phyloP scores from a whole-genome alignment of 768 basidiomycete genomes.

The Naganishia onofrii region DNA sequence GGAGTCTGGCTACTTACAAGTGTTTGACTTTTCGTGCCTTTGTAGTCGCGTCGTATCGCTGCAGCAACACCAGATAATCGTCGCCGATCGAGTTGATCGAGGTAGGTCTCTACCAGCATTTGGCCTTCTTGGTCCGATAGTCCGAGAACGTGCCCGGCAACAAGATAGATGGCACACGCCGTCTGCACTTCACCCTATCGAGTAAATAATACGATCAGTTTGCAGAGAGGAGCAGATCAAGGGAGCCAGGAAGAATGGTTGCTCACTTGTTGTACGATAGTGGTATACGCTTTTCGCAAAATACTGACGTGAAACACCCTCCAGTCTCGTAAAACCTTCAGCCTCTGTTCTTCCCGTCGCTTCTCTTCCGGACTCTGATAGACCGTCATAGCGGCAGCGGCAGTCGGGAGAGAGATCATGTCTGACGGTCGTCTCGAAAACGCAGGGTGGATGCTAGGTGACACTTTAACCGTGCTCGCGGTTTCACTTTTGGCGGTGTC shows the following conservation, averaged over 20 bases:
- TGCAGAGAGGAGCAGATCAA: not conserved
- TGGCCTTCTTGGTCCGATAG: constrained; percentile 8
- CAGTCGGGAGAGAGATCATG: constrained; percentile 11
- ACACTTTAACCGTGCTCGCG: constrained; percentile 7
- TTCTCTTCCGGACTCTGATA: constrained; percentile 6
- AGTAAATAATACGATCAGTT: not conserved
- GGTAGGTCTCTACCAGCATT: constrained; percentile 26
- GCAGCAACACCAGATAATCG: constrained; percentile 25
- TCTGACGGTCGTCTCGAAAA: constrained; percentile 19
- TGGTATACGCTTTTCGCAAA: constrained; percentile 9
- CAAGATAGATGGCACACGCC: constrained; percentile 23
- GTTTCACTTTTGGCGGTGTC: constrained; percentile 14
- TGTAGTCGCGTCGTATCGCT: constrained; percentile 10
- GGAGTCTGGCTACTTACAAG: constrained; percentile 17
- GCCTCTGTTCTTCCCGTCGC: not conserved
- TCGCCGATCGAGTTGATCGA: constrained; percentile 28
- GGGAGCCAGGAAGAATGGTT: too few relatives aligned
- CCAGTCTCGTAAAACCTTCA: constrained; percentile 16
- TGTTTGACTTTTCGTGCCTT: constrained; percentile 17
- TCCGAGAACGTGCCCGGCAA: not conserved
- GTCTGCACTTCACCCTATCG: constrained; percentile 27
- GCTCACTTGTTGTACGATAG: constrained; percentile 14
- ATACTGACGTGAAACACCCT: constrained; percentile 18
- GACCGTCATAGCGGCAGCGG: constrained; percentile 1
- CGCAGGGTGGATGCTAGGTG: constrained; percentile 4